Conservation (phyloP, 1,284 basidiomycete species). For the Melampsora americana region DNA sequence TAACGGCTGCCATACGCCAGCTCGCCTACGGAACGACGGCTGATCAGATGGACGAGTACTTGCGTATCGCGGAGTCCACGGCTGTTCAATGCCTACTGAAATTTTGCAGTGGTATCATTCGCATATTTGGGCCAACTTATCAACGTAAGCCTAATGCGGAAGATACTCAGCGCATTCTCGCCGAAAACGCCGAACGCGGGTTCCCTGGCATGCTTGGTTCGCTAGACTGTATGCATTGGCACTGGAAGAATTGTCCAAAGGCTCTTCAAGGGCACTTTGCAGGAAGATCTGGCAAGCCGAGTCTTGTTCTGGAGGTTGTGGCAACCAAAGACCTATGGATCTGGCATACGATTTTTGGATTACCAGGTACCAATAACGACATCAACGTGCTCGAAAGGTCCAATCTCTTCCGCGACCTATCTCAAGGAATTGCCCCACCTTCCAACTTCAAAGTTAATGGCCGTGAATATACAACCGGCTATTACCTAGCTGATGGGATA, state of each 20-base stretch:
- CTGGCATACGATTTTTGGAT: neutral
- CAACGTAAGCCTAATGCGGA: neutral
- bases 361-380: neutral
- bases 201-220: neutral
- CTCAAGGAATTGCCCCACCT: too few relatives aligned
- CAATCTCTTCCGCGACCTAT: too few relatives aligned
- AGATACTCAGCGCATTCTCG: neutral
- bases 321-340: too few relatives aligned
- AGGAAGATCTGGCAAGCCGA: too few relatives aligned
- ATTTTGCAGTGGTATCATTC: conserved; percentile 14
- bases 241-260: too few relatives aligned
- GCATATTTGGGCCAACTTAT: conserved; percentile 3
- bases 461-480: too few relatives aligned
- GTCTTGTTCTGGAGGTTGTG: too few relatives aligned
- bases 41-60: conserved; percentile 1
- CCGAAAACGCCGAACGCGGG: neutral
- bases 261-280: too few relatives aligned
- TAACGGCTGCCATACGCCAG: neutral
- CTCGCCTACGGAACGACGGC: conserved; percentile 2
- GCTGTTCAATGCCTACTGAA: conserved; percentile 5
- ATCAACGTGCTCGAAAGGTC: too few relatives aligned
- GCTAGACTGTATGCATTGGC: too few relatives aligned
- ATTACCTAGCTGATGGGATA: too few relatives aligned
- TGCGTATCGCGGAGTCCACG: conserved; percentile 19
- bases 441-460: too few relatives aligned